phyloP scores from a whole-genome alignment of 2,329 filamentous ascomycete species.

The Colletotrichum sublineola region DNA sequence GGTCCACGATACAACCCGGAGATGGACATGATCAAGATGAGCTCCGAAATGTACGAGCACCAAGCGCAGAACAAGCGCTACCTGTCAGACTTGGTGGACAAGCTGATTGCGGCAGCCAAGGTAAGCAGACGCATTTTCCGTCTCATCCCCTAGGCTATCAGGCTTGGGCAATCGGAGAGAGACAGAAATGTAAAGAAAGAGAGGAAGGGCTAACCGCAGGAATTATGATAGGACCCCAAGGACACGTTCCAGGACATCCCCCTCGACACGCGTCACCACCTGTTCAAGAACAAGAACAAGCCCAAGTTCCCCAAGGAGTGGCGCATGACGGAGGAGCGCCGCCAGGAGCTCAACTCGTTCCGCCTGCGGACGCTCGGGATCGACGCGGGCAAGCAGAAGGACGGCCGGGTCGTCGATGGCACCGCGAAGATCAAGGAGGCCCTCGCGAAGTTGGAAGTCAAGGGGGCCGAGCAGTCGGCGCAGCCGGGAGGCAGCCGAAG shows the following conservation, averaged over 20 bases:
- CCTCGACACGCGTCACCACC: slow-evolving; percentile 88
- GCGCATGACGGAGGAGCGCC: slow-evolving; percentile 80
- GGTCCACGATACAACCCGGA: slow-evolving; percentile 90
- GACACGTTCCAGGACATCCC: slow-evolving; percentile 93
- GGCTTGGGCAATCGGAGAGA: neutral
- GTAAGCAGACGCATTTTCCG: slow-evolving; percentile 52
- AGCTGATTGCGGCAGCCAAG: slow-evolving; percentile 80
- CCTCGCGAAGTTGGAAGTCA: slow-evolving; percentile 46
- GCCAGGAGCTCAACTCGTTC: slow-evolving; percentile 72
- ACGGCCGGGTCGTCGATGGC: slow-evolving; percentile 73
- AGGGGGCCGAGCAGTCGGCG: slow-evolving; percentile 50
- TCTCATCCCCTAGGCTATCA: neutral
- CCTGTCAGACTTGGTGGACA: slow-evolving; percentile 81
- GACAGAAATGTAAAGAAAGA: neutral
- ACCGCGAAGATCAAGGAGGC: slow-evolving; percentile 59
- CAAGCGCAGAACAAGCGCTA: slow-evolving; percentile 98
- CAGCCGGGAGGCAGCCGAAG: slow-evolving; percentile 48
- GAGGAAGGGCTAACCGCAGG: slow-evolving; percentile 13
- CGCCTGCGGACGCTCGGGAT: slow-evolving; percentile 65
- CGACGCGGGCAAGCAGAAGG: slow-evolving; percentile 67
- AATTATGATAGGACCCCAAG: slow-evolving; percentile 68
- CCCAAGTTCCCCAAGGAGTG: slow-evolving; percentile 85
- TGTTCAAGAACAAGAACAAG: slow-evolving; percentile 73
- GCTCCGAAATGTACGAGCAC: slow-evolving; percentile 87
- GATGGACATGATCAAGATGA: slow-evolving; percentile 87